Evolutionary conservation across 345 rosid species (phyloP), one percentile per base, ranked within the genome.

Genomic region (Rhizophora mangle): DNA sequence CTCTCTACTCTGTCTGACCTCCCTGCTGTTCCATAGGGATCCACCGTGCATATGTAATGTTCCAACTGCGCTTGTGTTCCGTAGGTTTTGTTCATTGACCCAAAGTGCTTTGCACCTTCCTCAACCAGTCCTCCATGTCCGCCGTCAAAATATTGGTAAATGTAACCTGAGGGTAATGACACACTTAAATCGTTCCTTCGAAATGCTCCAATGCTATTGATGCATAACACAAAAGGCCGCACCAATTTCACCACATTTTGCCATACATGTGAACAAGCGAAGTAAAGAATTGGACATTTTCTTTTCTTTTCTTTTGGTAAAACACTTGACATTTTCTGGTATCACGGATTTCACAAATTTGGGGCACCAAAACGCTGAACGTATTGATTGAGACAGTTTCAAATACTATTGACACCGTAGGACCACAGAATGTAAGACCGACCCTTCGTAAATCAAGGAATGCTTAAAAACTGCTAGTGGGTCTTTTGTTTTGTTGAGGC

Each of bases 11-110:
- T 83, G 67, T 78, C 81, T 21, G 79, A 78, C 51, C 72, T 63
- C 62, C 85, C 85, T 22, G 86, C 82, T 62, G 82, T 77, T 37
- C 85, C 84, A 53, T 83, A 81, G 7, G 79, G 68, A 71, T 88
- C 85, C 57, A 86, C 84, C 87, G 79, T 88, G 74, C 89, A 86
- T 37, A 86, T 85, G 64, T 81, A 88, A 82, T 88, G 88, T 79
- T 83, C 86, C 51, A 77, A 59, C 60, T 72, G 85, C 34, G 84
- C 73, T 47, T 27, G 60, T 58, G 84, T 80, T 70, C 82, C 84
- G 59, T 77, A 60, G 68, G 68, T 76, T n/a, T 18, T 27, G 49
- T 62, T 60, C 90, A 83, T 86, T 31, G 78, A 73, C 43, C 65
- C 22, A 68, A 84, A 85, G 29, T 74, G 72, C 63, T 47, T 74